Evolutionary conservation across 2,329 filamentous ascomycete genomes (phyloP).

Genomic region (Botrytis galanthina): DNA sequence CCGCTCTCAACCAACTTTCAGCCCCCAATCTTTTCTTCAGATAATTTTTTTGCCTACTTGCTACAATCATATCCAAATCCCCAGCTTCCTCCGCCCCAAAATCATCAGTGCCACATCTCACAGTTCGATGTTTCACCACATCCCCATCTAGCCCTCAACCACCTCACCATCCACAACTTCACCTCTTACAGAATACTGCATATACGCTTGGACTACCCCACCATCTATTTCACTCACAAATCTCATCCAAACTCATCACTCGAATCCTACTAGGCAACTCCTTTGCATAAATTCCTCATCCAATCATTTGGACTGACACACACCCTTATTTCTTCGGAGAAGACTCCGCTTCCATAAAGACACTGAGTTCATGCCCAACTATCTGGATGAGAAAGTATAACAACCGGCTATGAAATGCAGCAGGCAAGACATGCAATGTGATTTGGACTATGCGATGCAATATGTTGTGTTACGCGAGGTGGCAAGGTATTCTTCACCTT

Average conservation of each 20-base stretch:
- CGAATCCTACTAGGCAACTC: background rate
- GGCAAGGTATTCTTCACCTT: background rate
- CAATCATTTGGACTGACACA: background rate
- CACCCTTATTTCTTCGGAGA: background rate
- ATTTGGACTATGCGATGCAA: background rate
- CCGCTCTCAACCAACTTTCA: background rate
- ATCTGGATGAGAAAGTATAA: background rate
- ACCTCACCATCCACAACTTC: background rate
- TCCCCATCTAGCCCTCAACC: background rate
- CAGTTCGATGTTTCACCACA: slow-evolving; percentile 1
- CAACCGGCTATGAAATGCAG: background rate
- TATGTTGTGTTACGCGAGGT: background rate
- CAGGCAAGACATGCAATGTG: background rate
- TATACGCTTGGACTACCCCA: slow-evolving; percentile 4
- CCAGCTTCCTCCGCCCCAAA: background rate
- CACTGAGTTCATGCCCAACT: background rate
- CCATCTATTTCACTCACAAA: background rate
- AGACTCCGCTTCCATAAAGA: background rate
- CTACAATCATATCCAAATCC: background rate
- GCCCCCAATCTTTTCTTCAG: background rate
- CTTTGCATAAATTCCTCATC: background rate
- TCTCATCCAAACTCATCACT: background rate
- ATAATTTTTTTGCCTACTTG: background rate
- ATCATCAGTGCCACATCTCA: background rate
- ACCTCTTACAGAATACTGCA: background rate